Evolutionary conservation across 768 basidiomycete species (phyloP).

Genomic region (Lactarius indigo): DNA sequence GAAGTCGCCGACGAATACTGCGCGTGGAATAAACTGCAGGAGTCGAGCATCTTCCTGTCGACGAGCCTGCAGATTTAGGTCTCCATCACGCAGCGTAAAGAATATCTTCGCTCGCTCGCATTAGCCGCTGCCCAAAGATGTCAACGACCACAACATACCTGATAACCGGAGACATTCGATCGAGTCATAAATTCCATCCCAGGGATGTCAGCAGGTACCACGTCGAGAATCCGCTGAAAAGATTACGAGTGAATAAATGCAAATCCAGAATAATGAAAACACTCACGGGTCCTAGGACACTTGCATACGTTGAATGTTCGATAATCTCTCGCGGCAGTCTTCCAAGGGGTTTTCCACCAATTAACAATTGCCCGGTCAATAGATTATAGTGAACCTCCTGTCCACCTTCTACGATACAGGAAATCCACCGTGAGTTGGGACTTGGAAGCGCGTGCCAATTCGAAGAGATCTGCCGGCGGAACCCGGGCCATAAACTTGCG

Average conservation of each 20-base stretch:
- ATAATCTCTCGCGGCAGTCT: conserved; percentile 6
- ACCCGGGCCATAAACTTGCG: not conserved
- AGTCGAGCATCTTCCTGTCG: not conserved
- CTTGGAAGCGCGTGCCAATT: not conserved
- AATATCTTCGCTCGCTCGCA: not conserved
- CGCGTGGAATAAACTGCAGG: conserved; percentile 35
- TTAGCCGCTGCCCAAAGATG: not conserved
- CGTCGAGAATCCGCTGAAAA: not conserved
- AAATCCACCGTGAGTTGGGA: conserved; percentile 5
- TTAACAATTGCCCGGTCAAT: not conserved
- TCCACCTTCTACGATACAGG: not conserved
- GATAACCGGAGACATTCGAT: not conserved
- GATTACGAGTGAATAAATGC: not conserved
- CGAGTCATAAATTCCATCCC: not conserved
- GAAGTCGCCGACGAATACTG: conserved; percentile 31
- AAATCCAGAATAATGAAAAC: not conserved
- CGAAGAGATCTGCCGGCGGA: not conserved
- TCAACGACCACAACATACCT: not conserved
- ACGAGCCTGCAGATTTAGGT: not conserved
- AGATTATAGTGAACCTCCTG: conserved; percentile 6
- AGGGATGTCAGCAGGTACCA: not conserved
- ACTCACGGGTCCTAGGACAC: conserved; percentile 1
- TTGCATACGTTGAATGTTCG: conserved; percentile 1
- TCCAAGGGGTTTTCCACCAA: conserved; percentile 5
- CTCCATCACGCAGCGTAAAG: not conserved